A percentile compares a stretch with the other conserved stretches of the same genome.
Conservation (phyloP, 805 yeast genomes). For the Cyberlindnera subsufficiens region DNA sequence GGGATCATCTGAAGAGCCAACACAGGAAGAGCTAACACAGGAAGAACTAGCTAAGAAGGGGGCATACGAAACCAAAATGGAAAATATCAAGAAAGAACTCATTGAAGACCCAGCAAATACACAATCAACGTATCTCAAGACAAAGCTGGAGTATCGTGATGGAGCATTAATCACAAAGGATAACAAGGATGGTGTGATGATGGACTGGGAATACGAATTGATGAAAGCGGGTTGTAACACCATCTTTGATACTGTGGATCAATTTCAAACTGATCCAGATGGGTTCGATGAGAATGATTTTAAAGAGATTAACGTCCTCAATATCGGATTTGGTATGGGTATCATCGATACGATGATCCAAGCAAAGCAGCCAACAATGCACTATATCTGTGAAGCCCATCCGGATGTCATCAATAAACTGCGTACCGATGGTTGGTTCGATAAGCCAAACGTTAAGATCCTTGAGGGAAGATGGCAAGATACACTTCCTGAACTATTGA, state of each 20-base stretch:
- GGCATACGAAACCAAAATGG: constrained; percentile 7
- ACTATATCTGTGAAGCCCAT: constrained; percentile 91
- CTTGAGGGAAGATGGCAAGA: constrained; percentile 95
- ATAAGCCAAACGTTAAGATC: constrained; percentile 62
- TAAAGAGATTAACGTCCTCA: constrained; percentile 49
- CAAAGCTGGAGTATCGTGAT: constrained; percentile 63
- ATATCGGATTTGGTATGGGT: constrained; percentile 97
- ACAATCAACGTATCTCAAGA: constrained; percentile 56
- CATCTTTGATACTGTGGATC: constrained; percentile 42
- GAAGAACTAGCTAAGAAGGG: constrained; percentile 12
- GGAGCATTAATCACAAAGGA: constrained; percentile 67
- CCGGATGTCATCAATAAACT: constrained; percentile 78
- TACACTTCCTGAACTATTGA: constrained; percentile 57
- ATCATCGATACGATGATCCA: constrained; percentile 82
- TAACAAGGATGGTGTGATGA: constrained; percentile 85
- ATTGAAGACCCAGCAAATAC: constrained; percentile 54
- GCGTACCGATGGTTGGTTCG: constrained; percentile 76
- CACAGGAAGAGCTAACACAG: constrained; percentile 11
- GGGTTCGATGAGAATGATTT: constrained; percentile 22
- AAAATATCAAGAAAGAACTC: constrained; percentile 21
- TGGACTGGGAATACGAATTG: constrained; percentile 88
- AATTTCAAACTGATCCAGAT: constrained; percentile 14
- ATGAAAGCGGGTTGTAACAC: constrained; percentile 80
- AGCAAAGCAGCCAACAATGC: constrained; percentile 49
- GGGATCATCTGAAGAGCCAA: constrained; percentile 16